phyloP scores from a whole-genome alignment of 208 protist genomes.

The Crithidia fasciculata region DNA sequence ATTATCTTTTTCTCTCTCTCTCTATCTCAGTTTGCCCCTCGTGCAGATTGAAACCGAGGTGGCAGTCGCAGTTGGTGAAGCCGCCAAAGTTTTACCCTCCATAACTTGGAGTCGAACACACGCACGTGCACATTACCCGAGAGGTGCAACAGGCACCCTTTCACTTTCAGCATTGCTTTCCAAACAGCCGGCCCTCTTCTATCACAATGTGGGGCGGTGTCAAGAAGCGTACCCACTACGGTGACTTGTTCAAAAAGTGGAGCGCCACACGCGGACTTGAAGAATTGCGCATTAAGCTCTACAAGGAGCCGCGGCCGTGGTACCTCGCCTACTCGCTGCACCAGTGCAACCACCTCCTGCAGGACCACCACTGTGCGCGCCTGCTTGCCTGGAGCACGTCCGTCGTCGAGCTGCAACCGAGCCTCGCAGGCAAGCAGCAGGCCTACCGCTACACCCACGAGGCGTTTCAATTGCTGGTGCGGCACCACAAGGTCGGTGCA shows the following conservation, averaged over 20 bases:
- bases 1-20: too few relatives aligned
- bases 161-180: too few relatives aligned
- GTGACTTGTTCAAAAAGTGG: conserved; percentile 78
- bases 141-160: too few relatives aligned
- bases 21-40: too few relatives aligned
- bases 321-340: conserved; percentile 77
- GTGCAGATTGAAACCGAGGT: too few relatives aligned
- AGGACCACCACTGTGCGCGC: conserved; percentile 80
- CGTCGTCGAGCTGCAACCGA: conserved; percentile 59
- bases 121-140: too few relatives aligned
- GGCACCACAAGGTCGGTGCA: conserved; percentile 72
- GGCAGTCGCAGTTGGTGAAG: too few relatives aligned
- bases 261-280: conserved; percentile 73
- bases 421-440: conserved; percentile 40
- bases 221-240: conserved; percentile 71
- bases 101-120: too few relatives aligned
- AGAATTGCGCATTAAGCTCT: conserved; percentile 58
- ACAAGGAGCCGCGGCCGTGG: conserved; percentile 86
- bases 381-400: conserved; percentile 82
- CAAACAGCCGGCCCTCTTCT: background rate
- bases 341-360: conserved; percentile 69
- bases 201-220: conserved; percentile 84
- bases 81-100: too few relatives aligned
- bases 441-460: conserved; percentile 87
- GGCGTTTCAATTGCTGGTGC: conserved; percentile 69